Evolutionary conservation across 73 alveolate species (phyloP).

Genomic region (Paramecium caudatum): DNA sequence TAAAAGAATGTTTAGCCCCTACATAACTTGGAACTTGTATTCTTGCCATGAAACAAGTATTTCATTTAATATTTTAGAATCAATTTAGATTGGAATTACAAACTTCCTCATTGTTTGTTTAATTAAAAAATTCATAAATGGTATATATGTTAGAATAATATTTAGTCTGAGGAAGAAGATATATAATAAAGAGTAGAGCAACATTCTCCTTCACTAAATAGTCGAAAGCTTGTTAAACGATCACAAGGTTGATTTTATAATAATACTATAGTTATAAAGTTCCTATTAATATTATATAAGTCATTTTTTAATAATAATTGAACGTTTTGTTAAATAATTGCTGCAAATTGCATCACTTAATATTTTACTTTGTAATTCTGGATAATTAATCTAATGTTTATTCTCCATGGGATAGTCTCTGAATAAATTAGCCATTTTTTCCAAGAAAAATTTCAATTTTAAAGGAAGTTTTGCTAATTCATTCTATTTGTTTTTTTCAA

Average conservation of each 20-base stretch:
- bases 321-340: too few relatives aligned
- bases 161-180: constrained; percentile 57
- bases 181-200: background rate
- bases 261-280: background rate
- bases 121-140: constrained; percentile 13
- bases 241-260: constrained; percentile 29
- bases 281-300: background rate
- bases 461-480: too few relatives aligned
- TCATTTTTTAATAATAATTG: background rate
- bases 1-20: constrained; percentile 64
- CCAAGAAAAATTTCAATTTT: too few relatives aligned
- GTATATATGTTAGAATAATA: background rate
- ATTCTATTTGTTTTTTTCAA: too few relatives aligned
- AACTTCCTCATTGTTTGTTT: constrained; percentile 15
- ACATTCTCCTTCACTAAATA: background rate
- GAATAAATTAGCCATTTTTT: too few relatives aligned
- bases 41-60: constrained; percentile 63
- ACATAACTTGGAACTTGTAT: constrained; percentile 44
- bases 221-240: constrained; percentile 15
- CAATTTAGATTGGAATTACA: constrained; percentile 19
- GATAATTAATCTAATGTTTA: too few relatives aligned
- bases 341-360: too few relatives aligned
- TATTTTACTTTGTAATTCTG: too few relatives aligned
- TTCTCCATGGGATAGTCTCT: too few relatives aligned
- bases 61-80: background rate